Evolutionary conservation across 768 basidiomycete species (phyloP).

Genomic region (Rossbeevera mucosa): DNA sequence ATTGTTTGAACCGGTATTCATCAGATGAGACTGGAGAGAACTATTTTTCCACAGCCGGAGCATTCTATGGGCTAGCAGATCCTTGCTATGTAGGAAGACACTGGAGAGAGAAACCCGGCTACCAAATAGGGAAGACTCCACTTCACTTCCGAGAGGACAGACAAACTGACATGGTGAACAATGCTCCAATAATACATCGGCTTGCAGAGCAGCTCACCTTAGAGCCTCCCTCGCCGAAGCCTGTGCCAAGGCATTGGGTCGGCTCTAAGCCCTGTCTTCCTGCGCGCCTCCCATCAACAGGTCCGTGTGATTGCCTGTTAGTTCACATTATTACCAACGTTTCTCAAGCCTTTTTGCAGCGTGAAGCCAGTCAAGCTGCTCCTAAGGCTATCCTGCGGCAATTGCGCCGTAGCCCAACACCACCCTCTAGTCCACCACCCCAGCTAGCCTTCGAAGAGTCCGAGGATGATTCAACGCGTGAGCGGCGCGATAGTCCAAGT

Average conservation of each 20-base stretch:
- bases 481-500: conserved; percentile 11
- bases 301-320: conserved; percentile 35
- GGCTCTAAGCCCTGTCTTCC: conserved; percentile 56
- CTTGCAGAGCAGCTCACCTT: conserved; percentile 27
- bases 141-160: not conserved
- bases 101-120: not conserved
- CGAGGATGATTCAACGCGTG: conserved; percentile 6
- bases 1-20: conserved; percentile 4
- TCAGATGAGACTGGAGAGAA: conserved; percentile 6
- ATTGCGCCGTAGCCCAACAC: conserved; percentile 43
- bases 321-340: conserved; percentile 19
- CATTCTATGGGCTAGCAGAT: no score
- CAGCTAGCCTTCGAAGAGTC: conserved; percentile 19
- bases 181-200: conserved; percentile 34
- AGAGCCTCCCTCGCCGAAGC: conserved; percentile 15
- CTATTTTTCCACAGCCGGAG: conserved; percentile 23
- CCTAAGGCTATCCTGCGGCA: conserved; percentile 56
- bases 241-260: conserved; percentile 37
- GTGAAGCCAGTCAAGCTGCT: conserved; percentile 61
- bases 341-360: conserved; percentile 57
- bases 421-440: conserved; percentile 24
- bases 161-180: conserved; percentile 45
- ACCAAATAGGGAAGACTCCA: conserved; percentile 5
- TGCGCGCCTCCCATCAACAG: conserved; percentile 61
- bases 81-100: no score